Evolutionary conservation across 2,329 filamentous ascomycete genomes (phyloP), one percentile per base, ranked within the genome.

Genomic region (Helminthosporium solani): DNA sequence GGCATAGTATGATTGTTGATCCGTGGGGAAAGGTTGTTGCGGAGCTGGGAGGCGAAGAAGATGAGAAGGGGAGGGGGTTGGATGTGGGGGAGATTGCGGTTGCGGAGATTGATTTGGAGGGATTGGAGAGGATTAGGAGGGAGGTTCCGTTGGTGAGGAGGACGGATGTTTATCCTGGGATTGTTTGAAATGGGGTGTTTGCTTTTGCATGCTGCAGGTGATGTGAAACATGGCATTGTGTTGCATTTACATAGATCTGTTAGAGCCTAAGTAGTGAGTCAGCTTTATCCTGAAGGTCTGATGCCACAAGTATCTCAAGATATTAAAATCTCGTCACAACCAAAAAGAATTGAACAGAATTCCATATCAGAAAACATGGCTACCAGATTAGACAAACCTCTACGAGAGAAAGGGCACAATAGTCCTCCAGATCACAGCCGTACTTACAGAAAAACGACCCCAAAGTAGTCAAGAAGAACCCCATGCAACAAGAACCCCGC

Each of bases 21-120:
- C 91, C 92, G 0, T 96, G 90, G 90, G 92, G 92, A 0, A 78
- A 81, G 46, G 79, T 96, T 1, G 64, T 89, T 33, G 78, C 85
- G 3, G 78, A 86, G 61, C 76, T 85, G 63, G 78, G 77, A 33
- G 84, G 83, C 1, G 71, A 75, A 33, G 69, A 75, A 54, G 60
- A 72, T 34, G 60, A 43, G 25, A 60, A 57, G 46, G 70, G 54
- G 49, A 60, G 56, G 57, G 67, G 59, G 61, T 58, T 48, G 46
- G 61, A 55, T 37, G 53, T 57, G 8, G 71, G 72, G 0, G 71
- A 73, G 54, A 66, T 78, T 40, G 68, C 70, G 9, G 53, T 73
- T 42, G 73, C 78, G 2, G 77, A 83, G 54, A 74, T 84, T 47
- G 78, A 84, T 67, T 57, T 81, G 7, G 72, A 73, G 19, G 67